Percentiles rank a stretch among this genome's conserved stretches.
These are phyloP conservation scores for Zygoascus biomembranicola DNA, from an alignment of 805 yeast genomes.

Conservation along the genomic window DNA sequence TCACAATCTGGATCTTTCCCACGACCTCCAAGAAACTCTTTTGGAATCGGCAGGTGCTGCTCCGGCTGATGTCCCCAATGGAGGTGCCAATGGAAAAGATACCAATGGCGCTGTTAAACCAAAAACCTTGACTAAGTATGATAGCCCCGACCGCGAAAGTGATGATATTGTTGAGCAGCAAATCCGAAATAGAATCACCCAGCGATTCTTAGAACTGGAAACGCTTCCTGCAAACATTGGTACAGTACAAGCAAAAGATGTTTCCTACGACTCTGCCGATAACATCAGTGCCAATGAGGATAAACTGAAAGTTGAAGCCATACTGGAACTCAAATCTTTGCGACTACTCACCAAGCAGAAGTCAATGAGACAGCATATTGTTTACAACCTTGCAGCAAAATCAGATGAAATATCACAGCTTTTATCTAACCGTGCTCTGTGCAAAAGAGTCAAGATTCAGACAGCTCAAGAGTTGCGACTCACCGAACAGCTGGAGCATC, in stretches of 20 bases:
- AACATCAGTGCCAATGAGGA: conserved; percentile 27
- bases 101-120: background rate
- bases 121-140: background rate
- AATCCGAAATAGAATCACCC: conserved; percentile 32
- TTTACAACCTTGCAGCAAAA: conserved; percentile 69
- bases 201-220: conserved; percentile 39
- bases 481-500: conserved; percentile 40
- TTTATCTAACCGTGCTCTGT: conserved; percentile 77
- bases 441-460: conserved; percentile 64
- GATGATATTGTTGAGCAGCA: conserved; percentile 12
- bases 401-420: conserved; percentile 34
- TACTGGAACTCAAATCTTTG: conserved; percentile 55
- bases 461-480: conserved; percentile 55
- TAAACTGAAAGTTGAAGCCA: conserved; percentile 29
- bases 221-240: conserved; percentile 29
- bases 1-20: conserved; percentile 48
- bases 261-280: conserved; percentile 23
- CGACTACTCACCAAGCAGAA: conserved; percentile 74
- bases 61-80: conserved; percentile 7
- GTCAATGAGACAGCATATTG: conserved; percentile 72
- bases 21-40: conserved; percentile 39
- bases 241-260: conserved; percentile 19
- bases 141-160: conserved; percentile 34
- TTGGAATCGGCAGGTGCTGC: conserved; percentile 12
- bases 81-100: background rate